Base-by-base conservation (phyloP, 2,329 filamentous ascomycete species). In the Xylogone sp. region DNA sequence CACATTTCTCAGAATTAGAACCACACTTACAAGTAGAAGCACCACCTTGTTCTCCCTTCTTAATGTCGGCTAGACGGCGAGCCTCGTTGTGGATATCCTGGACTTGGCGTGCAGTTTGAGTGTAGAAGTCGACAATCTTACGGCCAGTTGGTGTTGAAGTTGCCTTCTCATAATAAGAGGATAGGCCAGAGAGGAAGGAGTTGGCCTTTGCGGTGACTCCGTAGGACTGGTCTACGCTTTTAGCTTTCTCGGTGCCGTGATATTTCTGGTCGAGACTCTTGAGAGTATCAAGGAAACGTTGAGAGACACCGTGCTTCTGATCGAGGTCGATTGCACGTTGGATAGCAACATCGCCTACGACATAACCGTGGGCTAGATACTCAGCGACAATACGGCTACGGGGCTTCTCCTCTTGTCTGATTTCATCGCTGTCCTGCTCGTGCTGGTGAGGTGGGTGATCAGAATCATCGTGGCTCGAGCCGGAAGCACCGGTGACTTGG, bases 351-450 rank as follows among this genome's bases (percentile, higher is more conserved):
- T 86, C 82, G 55, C 81, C 91, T 58, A 97, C 78, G 39, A 85
- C 81, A 74, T 99, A 99, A 61, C 94, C 94, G 64, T 97, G 90
- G 10, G 94, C 92, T 29, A 99, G 87, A 72, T 97, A 97, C 75
- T 99, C 94, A 59, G 94, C 94, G 47, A 97, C 72, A 69, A 99
- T 96, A 63, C 94, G 90, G 42, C 88, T 84, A 64, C 92, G 88
- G 16, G 94, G 94, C 81, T 99, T 99, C 77, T 97, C 91, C 73
- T 99, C 94, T 69, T 99, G 94, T 13, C 86, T 84, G 63, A 97
- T 85, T 62, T 91, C 83, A 62, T 90, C 78, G 48, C 73, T 73
- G 67, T 82, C 77, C 54, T 76, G 77, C 54, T 85, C 81, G 52
- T 73, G 71, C 60, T 79, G 78, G 39, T 75, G 71, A 53, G 77